These are phyloP conservation scores for Picea glauca DNA, from an alignment of 75 land plant genomes.

Conservation along the genomic window DNA sequence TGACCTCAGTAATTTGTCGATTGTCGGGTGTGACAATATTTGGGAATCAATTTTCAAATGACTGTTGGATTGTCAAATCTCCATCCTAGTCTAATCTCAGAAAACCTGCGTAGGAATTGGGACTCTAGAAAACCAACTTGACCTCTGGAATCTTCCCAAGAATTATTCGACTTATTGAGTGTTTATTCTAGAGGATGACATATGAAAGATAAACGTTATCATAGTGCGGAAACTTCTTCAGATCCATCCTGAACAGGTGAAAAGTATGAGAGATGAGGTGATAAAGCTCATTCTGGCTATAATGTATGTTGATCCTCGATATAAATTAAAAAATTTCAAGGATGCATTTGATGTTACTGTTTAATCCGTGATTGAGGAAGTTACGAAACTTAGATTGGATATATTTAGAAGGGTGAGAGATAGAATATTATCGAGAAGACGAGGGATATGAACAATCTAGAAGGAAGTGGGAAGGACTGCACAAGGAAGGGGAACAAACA, in stretches of 20 bases:
- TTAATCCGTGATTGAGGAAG: slow-evolving; percentile 43
- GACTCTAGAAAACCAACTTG: no score
- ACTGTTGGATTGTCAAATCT: no score
- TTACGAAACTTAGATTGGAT: slow-evolving; percentile 8
- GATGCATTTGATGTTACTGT: slow-evolving; percentile 96
- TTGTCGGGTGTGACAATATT: no score
- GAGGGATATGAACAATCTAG: no score
- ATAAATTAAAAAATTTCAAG: slow-evolving; percentile 46
- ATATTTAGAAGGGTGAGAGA: slow-evolving; percentile 32
- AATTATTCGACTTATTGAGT: slow-evolving; percentile 59
- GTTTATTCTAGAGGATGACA: slow-evolving; percentile 69
- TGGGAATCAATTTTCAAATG: no score
- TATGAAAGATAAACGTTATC: slow-evolving; percentile 53
- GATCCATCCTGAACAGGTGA: slow-evolving; percentile 53
- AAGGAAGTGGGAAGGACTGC: no score
- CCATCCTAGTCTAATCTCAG: no score
- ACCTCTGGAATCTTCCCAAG: no score
- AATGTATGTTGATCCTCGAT: slow-evolving; percentile 85
- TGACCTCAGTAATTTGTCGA: no score
- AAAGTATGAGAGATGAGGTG: slow-evolving; percentile 76
- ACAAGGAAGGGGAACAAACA: no score
- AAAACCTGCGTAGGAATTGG: no score
- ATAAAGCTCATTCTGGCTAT: slow-evolving; percentile 72
- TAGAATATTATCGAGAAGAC: slow-evolving; percentile 12
- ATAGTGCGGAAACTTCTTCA: slow-evolving; percentile 60